Base-by-base conservation (phyloP, 2,329 filamentous ascomycete species). In the Drechslerella stenobrocha region DNA sequence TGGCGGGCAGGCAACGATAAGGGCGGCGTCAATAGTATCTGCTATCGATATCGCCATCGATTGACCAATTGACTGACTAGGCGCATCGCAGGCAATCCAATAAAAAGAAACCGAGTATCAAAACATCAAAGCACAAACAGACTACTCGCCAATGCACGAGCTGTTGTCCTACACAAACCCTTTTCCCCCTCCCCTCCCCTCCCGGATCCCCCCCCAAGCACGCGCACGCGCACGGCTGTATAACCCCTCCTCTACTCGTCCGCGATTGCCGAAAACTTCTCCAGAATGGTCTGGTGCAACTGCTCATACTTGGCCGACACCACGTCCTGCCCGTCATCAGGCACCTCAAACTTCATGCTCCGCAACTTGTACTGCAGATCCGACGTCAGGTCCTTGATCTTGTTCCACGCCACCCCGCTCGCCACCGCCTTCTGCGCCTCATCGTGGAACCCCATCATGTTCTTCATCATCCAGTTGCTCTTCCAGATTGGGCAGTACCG, bases 381-480 rank as follows among this genome's bases (percentile, higher is more conserved):
- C 60, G 83, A 81, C 9, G 93, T 98, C 30, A 88, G 85, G 74
- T 98, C 93, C 72, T 92, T 86, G 57, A 98, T 87, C 83, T 95
- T 96, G 76, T 81, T 80, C 93, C 93, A 98, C 78, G 81, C 87
- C 78, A 92, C 88, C 69, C 93, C 93, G 77, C 96, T 90, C 3
- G 88, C 83, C 75, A 98, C 84, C 4, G 90, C 90, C 84, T 96
- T 97, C 77, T 97, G 92, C 22, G 90, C 87, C 81, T 98, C 93
- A 75, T 98, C 95, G 77, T 96, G 90, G 84, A 92, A 98, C 63
- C 87, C 89, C 82, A 98, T 89, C 86, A 98, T 97, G 71, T 90
- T 87, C 84, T 95, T 96, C 93, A 98, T 98, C 93, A 98, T 97
- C 87, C 93, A 98, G 77, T 95, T 88, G 0, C 93, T 98, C 87